Base-by-base conservation (phyloP, 2,329 filamentous ascomycete genomes). In the Xylaria multiplex region DNA sequence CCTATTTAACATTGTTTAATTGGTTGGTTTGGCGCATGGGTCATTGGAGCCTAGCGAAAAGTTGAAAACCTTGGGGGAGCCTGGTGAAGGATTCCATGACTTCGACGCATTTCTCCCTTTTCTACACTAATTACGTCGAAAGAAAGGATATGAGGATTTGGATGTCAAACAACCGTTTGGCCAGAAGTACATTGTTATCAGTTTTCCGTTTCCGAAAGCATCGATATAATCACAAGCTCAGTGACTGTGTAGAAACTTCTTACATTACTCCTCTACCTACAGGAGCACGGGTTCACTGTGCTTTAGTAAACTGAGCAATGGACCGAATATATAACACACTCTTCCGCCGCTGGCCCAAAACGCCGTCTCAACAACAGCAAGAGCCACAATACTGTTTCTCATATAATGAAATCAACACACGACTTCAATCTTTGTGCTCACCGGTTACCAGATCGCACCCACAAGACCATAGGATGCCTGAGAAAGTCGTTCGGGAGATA, bases 401-500 rank as follows among this genome's bases (percentile, higher is more conserved):
- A 42, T 57, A 22, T n/a, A 45, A 50, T n/a, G 56, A 59, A 40
- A 59, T 59, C 43, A 40, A 49, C 27, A 4, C 24, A 22, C 46
- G 43, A 13, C 40, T 59, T 22, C 30, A 49, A 35, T n/a, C 19
- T 11, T 37, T 59, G 32, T 59, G 43, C 46, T 37, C 40, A n/a
- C 56, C 56, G 24, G 9, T n/a, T 42, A n/a, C n/a, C 1, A 9
- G 6, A 13, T 16, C 56, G 32, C 30, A 8, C 11, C 42, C n/a
- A 2, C 56, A 42, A 14, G 56, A 22, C 5, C 16, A 9, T 35
- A 50, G 63, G 50, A 69, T 71, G n/a, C 64, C 69, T 5, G 24
- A 65, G 30, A 57, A 67, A 45, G 45, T 35, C 7, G 57, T 71
- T 16, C 48, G 46, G 9, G 27, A 54, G 24, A 65, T 71, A 30